These are phyloP conservation scores for Candida sojae DNA, from an alignment of 1,139 yeast genomes.

Conservation along the genomic window DNA sequence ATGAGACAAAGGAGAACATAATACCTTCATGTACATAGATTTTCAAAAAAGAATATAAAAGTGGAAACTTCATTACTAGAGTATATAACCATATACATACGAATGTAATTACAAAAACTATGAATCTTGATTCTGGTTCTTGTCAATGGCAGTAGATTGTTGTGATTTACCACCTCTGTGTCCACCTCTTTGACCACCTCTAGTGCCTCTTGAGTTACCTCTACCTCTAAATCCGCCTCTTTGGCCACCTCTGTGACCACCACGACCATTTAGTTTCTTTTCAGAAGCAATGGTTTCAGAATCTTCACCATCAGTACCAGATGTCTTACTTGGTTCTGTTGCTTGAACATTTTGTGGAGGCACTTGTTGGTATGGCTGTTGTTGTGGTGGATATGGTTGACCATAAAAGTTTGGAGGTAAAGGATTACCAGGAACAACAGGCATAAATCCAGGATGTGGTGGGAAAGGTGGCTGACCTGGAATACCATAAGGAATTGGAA, in stretches of 20 bases:
- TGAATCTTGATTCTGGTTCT: background rate
- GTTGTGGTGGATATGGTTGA: slow-evolving; percentile 15
- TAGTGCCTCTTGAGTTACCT: slow-evolving; percentile 3
- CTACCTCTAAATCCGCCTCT: slow-evolving; percentile 23
- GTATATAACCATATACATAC: background rate
- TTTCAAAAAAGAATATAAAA: no score
- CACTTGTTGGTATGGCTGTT: slow-evolving; percentile 2
- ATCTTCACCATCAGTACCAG: background rate
- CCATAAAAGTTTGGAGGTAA: slow-evolving; percentile 36
- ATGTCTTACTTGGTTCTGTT: background rate
- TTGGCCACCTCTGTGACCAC: slow-evolving; percentile 9
- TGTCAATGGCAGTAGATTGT: background rate
- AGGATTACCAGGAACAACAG: slow-evolving; percentile 25
- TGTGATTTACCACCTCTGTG: slow-evolving; percentile 6
- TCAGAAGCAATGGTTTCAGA: background rate
- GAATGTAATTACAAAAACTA: background rate
- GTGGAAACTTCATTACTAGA: no score
- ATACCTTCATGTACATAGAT: no score
- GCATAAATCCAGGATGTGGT: slow-evolving; percentile 11
- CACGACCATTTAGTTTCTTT: slow-evolving; percentile 14
- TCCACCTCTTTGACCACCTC: slow-evolving; percentile 24
- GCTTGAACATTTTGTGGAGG: background rate
- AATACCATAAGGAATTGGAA: slow-evolving; percentile 16
- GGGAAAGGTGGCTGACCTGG: slow-evolving; percentile 20
- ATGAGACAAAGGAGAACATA: background rate